Conservation (phyloP, 2,329 filamentous ascomycete species). For the Fusarium sp. region DNA sequence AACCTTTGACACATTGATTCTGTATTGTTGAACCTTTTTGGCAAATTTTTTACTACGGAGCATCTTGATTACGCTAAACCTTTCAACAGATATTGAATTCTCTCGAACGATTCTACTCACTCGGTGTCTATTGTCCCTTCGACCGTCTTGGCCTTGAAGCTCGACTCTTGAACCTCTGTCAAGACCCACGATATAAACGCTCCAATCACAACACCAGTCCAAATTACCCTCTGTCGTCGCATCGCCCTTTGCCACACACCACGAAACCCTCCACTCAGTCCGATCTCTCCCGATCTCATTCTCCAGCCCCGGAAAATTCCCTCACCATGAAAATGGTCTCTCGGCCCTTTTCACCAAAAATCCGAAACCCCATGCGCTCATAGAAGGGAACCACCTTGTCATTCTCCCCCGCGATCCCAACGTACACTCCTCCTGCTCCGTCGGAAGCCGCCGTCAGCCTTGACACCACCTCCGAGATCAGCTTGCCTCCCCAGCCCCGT, state of each 20-base stretch:
- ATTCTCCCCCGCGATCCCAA: slow-evolving; percentile 61
- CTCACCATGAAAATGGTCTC: slow-evolving; percentile 35
- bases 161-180: neutral
- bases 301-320: slow-evolving; percentile 28
- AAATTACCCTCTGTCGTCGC: neutral
- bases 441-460: slow-evolving; percentile 50
- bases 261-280: neutral
- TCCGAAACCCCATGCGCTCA: slow-evolving; percentile 58
- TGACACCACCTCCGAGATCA: slow-evolving; percentile 56
- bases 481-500: slow-evolving; percentile 57
- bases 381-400: slow-evolving; percentile 61
- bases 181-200: neutral
- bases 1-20: neutral
- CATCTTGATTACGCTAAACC: neutral
- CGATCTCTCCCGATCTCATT: slow-evolving; percentile 20
- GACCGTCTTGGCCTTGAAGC: neutral
- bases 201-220: neutral
- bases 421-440: slow-evolving; percentile 14
- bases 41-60: neutral
- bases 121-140: neutral
- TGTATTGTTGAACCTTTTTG: neutral
- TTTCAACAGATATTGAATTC: neutral
- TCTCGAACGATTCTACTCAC: neutral
- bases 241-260: neutral
- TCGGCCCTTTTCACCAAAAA: slow-evolving; percentile 54